Percentiles rank a stretch among this genome's conserved stretches.
phyloP scores from a whole-genome alignment of 2,329 filamentous ascomycete genomes.

The Exophiala viscosa region DNA sequence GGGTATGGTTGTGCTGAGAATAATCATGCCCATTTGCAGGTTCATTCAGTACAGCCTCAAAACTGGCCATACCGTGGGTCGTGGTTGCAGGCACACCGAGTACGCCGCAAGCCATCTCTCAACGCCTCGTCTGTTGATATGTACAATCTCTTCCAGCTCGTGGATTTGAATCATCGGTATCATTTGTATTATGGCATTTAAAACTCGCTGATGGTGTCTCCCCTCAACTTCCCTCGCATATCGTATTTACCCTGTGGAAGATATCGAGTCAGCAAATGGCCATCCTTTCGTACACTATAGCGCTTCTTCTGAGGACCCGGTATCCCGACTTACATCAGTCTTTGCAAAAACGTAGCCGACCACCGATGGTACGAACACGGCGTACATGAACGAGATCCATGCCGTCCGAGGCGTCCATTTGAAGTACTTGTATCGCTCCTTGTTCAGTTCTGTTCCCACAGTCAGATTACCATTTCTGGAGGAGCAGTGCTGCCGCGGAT shows the following conservation, averaged over 20 bases:
- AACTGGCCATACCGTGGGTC: neutral
- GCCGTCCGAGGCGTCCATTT: constrained; percentile 85
- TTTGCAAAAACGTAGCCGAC: constrained; percentile 70
- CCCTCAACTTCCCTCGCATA: constrained; percentile 80
- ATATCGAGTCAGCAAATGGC: constrained; percentile 24
- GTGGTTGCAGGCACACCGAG: too few relatives aligned
- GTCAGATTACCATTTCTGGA: constrained; percentile 42
- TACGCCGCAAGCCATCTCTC: neutral
- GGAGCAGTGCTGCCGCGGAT: neutral
- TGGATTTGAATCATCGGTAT: neutral
- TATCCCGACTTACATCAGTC: constrained; percentile 71
- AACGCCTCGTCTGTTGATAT: constrained; percentile 1
- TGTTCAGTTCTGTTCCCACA: constrained; percentile 51
- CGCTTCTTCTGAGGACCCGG: neutral
- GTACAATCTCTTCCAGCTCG: constrained; percentile 8
- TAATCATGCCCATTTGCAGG: too few relatives aligned
- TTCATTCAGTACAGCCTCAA: too few relatives aligned
- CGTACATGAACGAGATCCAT: constrained; percentile 73
- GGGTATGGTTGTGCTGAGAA: too few relatives aligned
- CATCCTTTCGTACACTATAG: neutral
- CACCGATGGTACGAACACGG: constrained; percentile 66
- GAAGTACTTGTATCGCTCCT: constrained; percentile 90
- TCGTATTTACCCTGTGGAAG: constrained; percentile 74
- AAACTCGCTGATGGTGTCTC: constrained; percentile 78
- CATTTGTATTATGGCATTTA: constrained; percentile 39